Evolutionary conservation across 1,284 basidiomycete genomes (phyloP).

Genomic region (Leccinum subspadiceum): DNA sequence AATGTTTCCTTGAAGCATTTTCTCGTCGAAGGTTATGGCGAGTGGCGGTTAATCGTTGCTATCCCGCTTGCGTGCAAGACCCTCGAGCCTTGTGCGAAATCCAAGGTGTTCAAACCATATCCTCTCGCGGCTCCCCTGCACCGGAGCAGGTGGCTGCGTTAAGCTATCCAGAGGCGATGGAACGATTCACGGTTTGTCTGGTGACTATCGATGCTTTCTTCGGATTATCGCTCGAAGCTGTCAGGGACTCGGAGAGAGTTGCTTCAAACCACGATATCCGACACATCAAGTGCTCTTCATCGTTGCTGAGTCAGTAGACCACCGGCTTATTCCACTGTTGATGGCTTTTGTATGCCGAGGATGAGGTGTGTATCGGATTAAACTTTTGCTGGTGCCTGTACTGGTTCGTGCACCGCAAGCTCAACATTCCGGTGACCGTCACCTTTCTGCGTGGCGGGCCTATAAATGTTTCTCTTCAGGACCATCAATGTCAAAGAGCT

Average conservation of each 20-base stretch:
- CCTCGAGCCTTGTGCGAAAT: too few species aligned
- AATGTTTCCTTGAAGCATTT: too few species aligned
- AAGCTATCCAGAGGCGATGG: slow-evolving; percentile 71
- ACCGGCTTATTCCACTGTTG: slow-evolving; percentile 82
- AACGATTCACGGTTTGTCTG: slow-evolving; percentile 46
- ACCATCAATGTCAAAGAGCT: slow-evolving; percentile 89
- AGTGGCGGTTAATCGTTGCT: too few species aligned
- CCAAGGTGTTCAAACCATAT: slow-evolving; percentile 15
- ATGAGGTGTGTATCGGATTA: too few species aligned
- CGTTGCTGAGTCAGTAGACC: slow-evolving; percentile 75
- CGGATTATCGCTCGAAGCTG: slow-evolving; percentile 35
- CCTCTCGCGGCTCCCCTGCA: slow-evolving; percentile 48
- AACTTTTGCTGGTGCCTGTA: too few species aligned
- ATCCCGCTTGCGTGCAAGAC: too few species aligned
- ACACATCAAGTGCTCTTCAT: slow-evolving; percentile 76
- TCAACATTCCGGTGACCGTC: too few species aligned
- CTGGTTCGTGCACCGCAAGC: too few species aligned
- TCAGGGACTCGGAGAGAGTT: slow-evolving; percentile 79
- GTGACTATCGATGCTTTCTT: neutral
- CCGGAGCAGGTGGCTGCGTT: slow-evolving; percentile 45
- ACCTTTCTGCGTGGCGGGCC: slow-evolving; percentile 44
- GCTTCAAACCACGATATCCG: slow-evolving; percentile 85
- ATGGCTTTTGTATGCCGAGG: too few species aligned
- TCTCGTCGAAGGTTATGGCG: too few species aligned
- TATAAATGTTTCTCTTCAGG: slow-evolving; percentile 80